Conservation (phyloP, 106 monocot species). For the Dendrobium catenatum region DNA sequence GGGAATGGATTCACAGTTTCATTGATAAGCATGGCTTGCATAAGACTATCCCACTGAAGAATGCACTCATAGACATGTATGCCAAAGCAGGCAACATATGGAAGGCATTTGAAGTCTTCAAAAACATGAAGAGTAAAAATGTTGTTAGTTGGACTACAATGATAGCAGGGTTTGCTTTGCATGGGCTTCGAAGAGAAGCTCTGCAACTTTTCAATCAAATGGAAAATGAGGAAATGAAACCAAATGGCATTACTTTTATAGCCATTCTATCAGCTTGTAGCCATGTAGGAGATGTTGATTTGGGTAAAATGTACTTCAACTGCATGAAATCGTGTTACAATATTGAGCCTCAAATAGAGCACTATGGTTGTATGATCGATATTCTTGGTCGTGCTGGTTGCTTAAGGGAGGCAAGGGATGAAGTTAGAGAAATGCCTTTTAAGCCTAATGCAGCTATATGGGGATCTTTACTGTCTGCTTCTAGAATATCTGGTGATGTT, state of each 20-base stretch:
- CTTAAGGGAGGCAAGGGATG: slow-evolving; percentile 50
- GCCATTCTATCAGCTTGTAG: slow-evolving; percentile 63
- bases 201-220: slow-evolving; percentile 42
- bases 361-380: slow-evolving; percentile 81
- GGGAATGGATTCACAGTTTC: slow-evolving; percentile 62
- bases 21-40: slow-evolving; percentile 25
- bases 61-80: slow-evolving; percentile 88
- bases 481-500: slow-evolving; percentile 34
- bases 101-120: slow-evolving; percentile 53
- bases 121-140: slow-evolving; percentile 41
- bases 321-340: slow-evolving; percentile 38
- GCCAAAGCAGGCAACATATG: slow-evolving; percentile 63
- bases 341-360: slow-evolving; percentile 50
- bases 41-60: slow-evolving; percentile 36
- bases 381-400: slow-evolving; percentile 77
- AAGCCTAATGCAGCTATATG: slow-evolving; percentile 68
- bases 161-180: slow-evolving; percentile 68
- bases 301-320: slow-evolving; percentile 47
- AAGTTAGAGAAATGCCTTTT: slow-evolving; percentile 60
- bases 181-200: slow-evolving; percentile 59
- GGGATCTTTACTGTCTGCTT: slow-evolving; percentile 73
- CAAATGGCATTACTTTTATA: slow-evolving; percentile 66
- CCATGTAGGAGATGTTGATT: slow-evolving; percentile 46
- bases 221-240: slow-evolving; percentile 43
- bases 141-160: slow-evolving; percentile 70